A percentile compares a stretch with the other conserved stretches of the same genome.
Evolutionary conservation across 192 early-diverging fungal species (phyloP).

Genomic region (Rhizoclosmatium sp.): DNA sequence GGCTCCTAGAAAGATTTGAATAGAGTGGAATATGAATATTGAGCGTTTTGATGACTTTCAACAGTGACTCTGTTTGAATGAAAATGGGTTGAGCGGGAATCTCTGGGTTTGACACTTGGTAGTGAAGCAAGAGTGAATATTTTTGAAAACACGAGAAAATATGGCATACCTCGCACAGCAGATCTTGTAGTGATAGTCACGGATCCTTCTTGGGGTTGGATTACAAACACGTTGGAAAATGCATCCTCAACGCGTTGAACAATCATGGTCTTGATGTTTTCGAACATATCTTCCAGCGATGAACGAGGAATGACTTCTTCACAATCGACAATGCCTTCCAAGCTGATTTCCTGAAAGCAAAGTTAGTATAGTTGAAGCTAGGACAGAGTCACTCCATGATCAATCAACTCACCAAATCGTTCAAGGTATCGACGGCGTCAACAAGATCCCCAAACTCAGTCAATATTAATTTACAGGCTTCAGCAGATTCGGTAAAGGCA

Average conservation of each 20-base stretch:
- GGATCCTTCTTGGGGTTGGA: constrained; percentile 1
- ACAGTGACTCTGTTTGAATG: constrained; percentile 2
- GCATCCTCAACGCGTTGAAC: constrained; percentile 20
- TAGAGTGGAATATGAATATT: constrained; percentile 16
- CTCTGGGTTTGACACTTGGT: constrained; percentile 9
- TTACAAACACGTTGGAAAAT: constrained; percentile 20
- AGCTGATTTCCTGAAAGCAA: constrained; percentile 4
- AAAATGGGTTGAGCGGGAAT: constrained; percentile 18
- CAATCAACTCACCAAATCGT: constrained; percentile 5
- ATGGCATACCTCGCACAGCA: background rate
- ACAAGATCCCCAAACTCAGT: constrained; percentile 25
- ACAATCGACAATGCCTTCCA: constrained; percentile 10
- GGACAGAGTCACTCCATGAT: background rate
- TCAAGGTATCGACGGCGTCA: constrained; percentile 24
- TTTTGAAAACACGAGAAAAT: background rate
- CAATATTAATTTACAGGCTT: constrained; percentile 21
- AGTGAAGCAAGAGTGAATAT: background rate
- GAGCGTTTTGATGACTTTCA: background rate
- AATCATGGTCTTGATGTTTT: constrained; percentile 3
- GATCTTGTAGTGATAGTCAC: constrained; percentile 18
- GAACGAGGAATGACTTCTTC: background rate
- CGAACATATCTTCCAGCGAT: constrained; percentile 6
- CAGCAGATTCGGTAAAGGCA: constrained; percentile 18
- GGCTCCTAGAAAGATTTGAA: constrained; percentile 14
- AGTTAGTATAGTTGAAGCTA: background rate